Evolutionary conservation across 2,329 filamentous ascomycete species (phyloP).

Genomic region (Capronia americana): DNA sequence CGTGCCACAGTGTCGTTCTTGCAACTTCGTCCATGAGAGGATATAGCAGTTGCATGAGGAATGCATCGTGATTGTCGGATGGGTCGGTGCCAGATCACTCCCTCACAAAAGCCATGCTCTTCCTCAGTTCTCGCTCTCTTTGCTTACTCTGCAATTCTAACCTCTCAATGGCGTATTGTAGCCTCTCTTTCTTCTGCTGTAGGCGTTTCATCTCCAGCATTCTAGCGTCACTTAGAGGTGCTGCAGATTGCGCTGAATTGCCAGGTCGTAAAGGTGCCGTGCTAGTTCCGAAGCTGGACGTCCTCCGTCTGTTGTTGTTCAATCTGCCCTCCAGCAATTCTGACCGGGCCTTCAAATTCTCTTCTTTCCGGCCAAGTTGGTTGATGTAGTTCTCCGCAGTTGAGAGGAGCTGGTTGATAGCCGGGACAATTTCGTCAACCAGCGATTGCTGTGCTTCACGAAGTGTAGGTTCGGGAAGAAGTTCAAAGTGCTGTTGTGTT

Average conservation of each 20-base stretch:
- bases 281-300: constrained; percentile 28
- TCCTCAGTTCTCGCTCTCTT: constrained; percentile 71
- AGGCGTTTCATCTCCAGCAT: constrained; percentile 70
- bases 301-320: constrained; percentile 51
- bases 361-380: constrained; percentile 80
- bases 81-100: constrained; percentile 23
- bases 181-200: constrained; percentile 79
- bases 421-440: constrained; percentile 87
- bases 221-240: constrained; percentile 48
- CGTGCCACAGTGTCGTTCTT: not conserved
- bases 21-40: not conserved
- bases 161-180: constrained; percentile 85
- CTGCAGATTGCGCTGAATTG: constrained; percentile 30
- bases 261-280: constrained; percentile 32
- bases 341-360: constrained; percentile 79
- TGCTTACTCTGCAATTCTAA: constrained; percentile 86
- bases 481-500: constrained; percentile 84
- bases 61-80: not conserved
- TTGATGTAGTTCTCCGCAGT: constrained; percentile 85
- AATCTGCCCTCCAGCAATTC: constrained; percentile 81
- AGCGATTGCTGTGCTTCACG: constrained; percentile 82
- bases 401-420: constrained; percentile 77
- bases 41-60: not conserved
- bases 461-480: constrained; percentile 84
- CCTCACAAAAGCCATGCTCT: constrained; percentile 68